These are phyloP conservation scores for Pelargonium cotyledonis DNA, from an alignment of 441 rosid species.

Conservation along the genomic window DNA sequence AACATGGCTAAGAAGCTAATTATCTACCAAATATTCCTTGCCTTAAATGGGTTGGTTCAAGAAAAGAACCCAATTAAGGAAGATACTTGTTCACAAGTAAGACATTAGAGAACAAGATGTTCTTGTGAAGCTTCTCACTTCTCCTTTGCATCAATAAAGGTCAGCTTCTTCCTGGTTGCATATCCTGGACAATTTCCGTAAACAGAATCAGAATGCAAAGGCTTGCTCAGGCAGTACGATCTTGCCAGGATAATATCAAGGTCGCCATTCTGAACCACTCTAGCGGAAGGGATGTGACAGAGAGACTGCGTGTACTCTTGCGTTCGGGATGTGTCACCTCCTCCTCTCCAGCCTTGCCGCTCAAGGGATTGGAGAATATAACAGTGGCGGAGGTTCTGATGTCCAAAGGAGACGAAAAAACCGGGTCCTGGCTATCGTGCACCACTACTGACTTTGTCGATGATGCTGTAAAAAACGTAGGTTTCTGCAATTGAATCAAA, in stretches of 20 bases:
- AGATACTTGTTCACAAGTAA: slow-evolving; percentile 9
- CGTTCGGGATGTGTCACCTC: slow-evolving; percentile 30
- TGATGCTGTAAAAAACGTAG: slow-evolving; percentile 68
- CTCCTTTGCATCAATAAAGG: not conserved
- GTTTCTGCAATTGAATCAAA: slow-evolving; percentile 15
- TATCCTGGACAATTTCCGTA: not conserved
- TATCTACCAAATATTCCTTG: slow-evolving; percentile 12
- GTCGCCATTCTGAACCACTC: slow-evolving; percentile 24
- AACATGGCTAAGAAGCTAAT: slow-evolving; percentile 18
- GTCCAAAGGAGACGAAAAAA: slow-evolving; percentile 49
- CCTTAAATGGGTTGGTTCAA: slow-evolving; percentile 20
- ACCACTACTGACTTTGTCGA: slow-evolving; percentile 46
- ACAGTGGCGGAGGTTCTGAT: slow-evolving; percentile 57
- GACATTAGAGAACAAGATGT: slow-evolving; percentile 14
- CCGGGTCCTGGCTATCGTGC: slow-evolving; percentile 64
- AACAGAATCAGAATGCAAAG: slow-evolving; percentile 30
- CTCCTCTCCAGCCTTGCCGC: slow-evolving; percentile 25
- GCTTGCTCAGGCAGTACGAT: slow-evolving; percentile 28
- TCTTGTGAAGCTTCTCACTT: not conserved
- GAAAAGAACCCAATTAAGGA: slow-evolving; percentile 29
- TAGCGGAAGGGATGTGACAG: slow-evolving; percentile 11
- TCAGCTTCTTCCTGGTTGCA: not conserved
- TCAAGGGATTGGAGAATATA: slow-evolving; percentile 67
- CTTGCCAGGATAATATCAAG: slow-evolving; percentile 33
- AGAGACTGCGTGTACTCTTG: slow-evolving; percentile 22